Percentiles rank a stretch among this genome's conserved stretches.
Conservation (phyloP, 148 eudicot species). For the Rhododendron simsii region DNA sequence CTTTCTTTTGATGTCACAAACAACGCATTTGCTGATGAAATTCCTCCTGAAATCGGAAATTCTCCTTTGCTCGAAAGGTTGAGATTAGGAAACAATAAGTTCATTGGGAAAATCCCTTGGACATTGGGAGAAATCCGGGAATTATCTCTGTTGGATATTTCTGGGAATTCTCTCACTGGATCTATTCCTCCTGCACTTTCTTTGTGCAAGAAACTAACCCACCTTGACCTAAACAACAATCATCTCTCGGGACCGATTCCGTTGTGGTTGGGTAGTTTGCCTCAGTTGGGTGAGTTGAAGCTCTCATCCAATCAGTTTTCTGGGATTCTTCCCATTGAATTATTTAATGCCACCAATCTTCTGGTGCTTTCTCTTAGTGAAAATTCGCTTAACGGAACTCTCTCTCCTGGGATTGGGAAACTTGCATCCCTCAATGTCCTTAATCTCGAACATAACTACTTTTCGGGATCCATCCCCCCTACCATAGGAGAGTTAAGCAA, state of each 20-base stretch:
- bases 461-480: slow-evolving; percentile 69
- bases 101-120: slow-evolving; percentile 70
- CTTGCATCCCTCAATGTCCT: slow-evolving; percentile 78
- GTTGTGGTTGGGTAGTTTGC: slow-evolving; percentile 74
- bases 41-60: slow-evolving; percentile 58
- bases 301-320: slow-evolving; percentile 67
- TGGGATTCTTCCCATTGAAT: slow-evolving; percentile 61
- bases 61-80: slow-evolving; percentile 69
- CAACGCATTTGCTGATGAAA: slow-evolving; percentile 69
- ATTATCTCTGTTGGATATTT: slow-evolving; percentile 68
- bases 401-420: slow-evolving; percentile 58
- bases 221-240: slow-evolving; percentile 77
- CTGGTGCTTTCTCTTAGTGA: slow-evolving; percentile 62
- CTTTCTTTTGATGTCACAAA: slow-evolving; percentile 88
- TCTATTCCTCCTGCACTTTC: slow-evolving; percentile 62
- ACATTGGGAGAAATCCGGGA: slow-evolving; percentile 51
- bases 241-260: slow-evolving; percentile 68
- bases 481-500: slow-evolving; percentile 63
- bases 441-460: slow-evolving; percentile 49
- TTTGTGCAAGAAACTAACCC: slow-evolving; percentile 59
- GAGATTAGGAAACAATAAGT: slow-evolving; percentile 67
- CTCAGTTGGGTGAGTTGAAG: slow-evolving; percentile 76
- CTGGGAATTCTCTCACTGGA: slow-evolving; percentile 68
- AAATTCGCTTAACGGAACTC: slow-evolving; percentile 58
- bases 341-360: slow-evolving; percentile 74